Conservation (phyloP, 176 grass and related monocot species). For the Raddia guianensis region DNA sequence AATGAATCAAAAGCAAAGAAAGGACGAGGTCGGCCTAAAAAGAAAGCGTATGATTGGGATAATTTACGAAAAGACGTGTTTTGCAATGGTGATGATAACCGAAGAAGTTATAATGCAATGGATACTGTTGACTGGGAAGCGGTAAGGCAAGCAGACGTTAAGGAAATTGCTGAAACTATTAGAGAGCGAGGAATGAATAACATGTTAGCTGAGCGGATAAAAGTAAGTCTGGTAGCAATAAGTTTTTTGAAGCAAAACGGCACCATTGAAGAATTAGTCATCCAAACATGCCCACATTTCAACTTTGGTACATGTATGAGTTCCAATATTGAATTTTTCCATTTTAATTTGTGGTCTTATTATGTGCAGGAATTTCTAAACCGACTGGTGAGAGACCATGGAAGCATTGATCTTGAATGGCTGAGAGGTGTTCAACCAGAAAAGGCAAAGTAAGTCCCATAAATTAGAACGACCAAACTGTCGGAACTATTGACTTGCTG, state of each 20-base stretch:
- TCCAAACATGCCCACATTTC: background rate
- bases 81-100: conserved; percentile 35
- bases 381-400: conserved; percentile 75
- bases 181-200: conserved; percentile 90
- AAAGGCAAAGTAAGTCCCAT: conserved; percentile 73
- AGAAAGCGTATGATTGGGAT: conserved; percentile 66
- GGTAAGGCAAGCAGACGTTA: conserved; percentile 57
- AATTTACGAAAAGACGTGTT: conserved; percentile 62
- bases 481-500: background rate
- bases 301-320: conserved; percentile 14
- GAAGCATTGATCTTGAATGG: conserved; percentile 77
- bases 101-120: conserved; percentile 50
- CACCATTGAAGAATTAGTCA: conserved; percentile 1
- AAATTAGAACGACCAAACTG: conserved; percentile 28
- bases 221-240: conserved; percentile 55
- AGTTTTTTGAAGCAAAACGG: background rate
- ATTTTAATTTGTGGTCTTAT: conserved; percentile 27
- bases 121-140: conserved; percentile 74
- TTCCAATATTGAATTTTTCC: background rate
- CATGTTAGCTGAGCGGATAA: conserved; percentile 77
- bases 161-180: conserved; percentile 62
- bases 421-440: conserved; percentile 65
- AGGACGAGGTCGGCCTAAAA: conserved; percentile 29
- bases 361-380: conserved; percentile 62
- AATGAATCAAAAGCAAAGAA: conserved; percentile 55